Evolutionary conservation across 441 rosid species (phyloP), one percentile per base, ranked within the genome.

Genomic region (Aleurites moluccanus): DNA sequence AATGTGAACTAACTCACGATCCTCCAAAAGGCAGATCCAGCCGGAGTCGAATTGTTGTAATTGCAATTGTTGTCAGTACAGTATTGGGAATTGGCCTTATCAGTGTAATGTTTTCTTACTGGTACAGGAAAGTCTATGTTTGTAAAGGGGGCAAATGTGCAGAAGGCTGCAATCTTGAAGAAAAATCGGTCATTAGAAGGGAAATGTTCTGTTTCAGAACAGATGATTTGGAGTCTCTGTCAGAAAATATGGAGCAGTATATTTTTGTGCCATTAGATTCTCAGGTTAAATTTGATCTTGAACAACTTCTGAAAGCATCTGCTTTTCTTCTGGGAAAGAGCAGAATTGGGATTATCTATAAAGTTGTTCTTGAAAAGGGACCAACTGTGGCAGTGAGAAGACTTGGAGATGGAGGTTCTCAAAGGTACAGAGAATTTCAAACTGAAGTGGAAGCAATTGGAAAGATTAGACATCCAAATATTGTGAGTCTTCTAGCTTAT

Each of bases 381-480:
- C 81, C 85, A 16, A 86, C 88, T 21, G 82, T 96, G 40, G 98
- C 97, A 6, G 97, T 93, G 28, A 83, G 97, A 81, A 87, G 98
- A 81, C 76, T 96, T 16, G 97, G 94, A 13, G 98, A 93, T 80
- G 97, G 96, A 27, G 97, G 97, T 16, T 89, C 92, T 35, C 98
- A 92, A 75, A 90, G 94, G 82, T 90, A 90, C 62, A 93, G 85
- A 82, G 99, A 95, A 77, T 95, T 95, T 75, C 97, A 92, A 82
- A 88, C 91, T 0, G 98, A 93, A 85, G 97, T 91, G 28, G 98
- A 93, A 85, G 97, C 96, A 62, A 89, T 95, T 11, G 97, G 95
- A 64, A 91, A 92, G 83, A 83, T 90, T 3, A 86, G 90, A 79
- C 99, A 95, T 83, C 94, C 87, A 0, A 93, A 95, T 75, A 82